phyloP scores from a whole-genome alignment of 495 filamentous ascomycete genomes.

The Aspergillus diversus region DNA sequence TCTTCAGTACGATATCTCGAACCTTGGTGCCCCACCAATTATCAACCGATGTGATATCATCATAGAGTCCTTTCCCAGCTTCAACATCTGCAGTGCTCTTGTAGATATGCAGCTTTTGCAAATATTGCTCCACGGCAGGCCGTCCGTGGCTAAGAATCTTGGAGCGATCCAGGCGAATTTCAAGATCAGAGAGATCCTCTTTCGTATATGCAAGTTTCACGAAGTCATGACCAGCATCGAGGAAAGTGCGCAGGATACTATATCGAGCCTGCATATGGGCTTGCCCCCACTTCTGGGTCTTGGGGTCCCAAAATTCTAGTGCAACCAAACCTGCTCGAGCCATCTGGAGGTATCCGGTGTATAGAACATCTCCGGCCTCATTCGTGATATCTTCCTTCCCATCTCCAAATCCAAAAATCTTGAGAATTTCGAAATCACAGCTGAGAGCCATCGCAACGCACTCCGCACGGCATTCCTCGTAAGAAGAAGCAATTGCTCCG shows the following conservation, averaged over 20 bases:
- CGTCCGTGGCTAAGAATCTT: conserved; percentile 77
- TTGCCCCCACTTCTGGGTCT: conserved; percentile 90
- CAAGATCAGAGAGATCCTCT: conserved; percentile 78
- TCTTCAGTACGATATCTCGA: conserved; percentile 75
- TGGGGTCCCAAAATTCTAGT: conserved; percentile 86
- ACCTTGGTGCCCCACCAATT: conserved; percentile 80
- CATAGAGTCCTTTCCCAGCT: conserved; percentile 74
- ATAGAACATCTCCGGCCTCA: conserved; percentile 84
- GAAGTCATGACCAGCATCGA: conserved; percentile 81
- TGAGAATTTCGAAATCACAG: conserved; percentile 84
- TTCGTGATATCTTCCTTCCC: conserved; percentile 69
- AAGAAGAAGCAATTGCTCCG: conserved; percentile 79
- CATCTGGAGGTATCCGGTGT: conserved; percentile 86
- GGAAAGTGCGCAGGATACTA: conserved; percentile 84
- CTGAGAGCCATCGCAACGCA: conserved; percentile 91
- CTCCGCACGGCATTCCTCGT: conserved; percentile 84
- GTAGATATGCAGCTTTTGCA: conserved; percentile 90
- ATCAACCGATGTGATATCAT: conserved; percentile 77
- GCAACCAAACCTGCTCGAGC: conserved; percentile 83
- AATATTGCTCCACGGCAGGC: conserved; percentile 80
- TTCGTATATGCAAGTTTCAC: conserved; percentile 74
- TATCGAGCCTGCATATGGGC: conserved; percentile 94
- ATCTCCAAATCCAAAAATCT: conserved; percentile 90
- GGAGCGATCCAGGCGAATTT: conserved; percentile 75
- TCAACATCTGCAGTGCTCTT: conserved; percentile 88